These are phyloP conservation scores for Umbilicus rupestris DNA, from an alignment of 164 flowering plant species.

Conservation along the genomic window DNA sequence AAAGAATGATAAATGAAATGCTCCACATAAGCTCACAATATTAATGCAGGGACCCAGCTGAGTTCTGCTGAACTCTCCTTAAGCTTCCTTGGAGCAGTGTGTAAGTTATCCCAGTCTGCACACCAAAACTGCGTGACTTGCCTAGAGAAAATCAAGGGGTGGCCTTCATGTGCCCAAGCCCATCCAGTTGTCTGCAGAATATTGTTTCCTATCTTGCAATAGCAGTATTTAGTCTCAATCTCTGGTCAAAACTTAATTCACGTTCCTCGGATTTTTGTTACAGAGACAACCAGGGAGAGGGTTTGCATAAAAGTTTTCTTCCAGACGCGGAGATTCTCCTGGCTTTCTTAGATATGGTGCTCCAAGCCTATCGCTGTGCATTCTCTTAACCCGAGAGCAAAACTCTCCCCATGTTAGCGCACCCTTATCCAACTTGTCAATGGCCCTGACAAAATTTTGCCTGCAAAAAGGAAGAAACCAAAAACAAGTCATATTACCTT, in stretches of 20 bases:
- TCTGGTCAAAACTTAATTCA: not conserved
- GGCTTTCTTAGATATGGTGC: constrained; percentile 22
- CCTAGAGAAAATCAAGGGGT: too few species aligned
- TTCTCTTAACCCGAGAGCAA: constrained; percentile 18
- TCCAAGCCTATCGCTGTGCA: constrained; percentile 27
- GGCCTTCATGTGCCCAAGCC: too few species aligned
- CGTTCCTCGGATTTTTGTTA: not conserved
- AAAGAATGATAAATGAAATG: too few species aligned
- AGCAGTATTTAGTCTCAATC: not conserved
- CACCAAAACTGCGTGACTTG: too few species aligned
- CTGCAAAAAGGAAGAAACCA: constrained; percentile 17
- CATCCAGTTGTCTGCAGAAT: too few species aligned
- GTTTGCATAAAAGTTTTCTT: constrained; percentile 41
- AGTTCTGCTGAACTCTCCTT: too few species aligned
- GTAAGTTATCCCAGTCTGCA: too few species aligned
- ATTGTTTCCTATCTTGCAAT: not conserved
- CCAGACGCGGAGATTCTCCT: constrained; percentile 13
- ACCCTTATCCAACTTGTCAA: constrained; percentile 28
- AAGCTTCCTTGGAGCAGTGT: too few species aligned
- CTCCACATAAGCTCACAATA: too few species aligned
- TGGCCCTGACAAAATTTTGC: constrained; percentile 20
- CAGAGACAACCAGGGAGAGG: constrained; percentile 44
- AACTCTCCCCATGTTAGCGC: constrained; percentile 25
- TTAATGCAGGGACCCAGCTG: too few species aligned
- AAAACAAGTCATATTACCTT: not conserved